A percentile compares a stretch with the other conserved stretches of the same genome.
These are phyloP conservation scores for Carex pumila DNA, from an alignment of 176 grass and related monocot genomes.

Conservation along the genomic window DNA sequence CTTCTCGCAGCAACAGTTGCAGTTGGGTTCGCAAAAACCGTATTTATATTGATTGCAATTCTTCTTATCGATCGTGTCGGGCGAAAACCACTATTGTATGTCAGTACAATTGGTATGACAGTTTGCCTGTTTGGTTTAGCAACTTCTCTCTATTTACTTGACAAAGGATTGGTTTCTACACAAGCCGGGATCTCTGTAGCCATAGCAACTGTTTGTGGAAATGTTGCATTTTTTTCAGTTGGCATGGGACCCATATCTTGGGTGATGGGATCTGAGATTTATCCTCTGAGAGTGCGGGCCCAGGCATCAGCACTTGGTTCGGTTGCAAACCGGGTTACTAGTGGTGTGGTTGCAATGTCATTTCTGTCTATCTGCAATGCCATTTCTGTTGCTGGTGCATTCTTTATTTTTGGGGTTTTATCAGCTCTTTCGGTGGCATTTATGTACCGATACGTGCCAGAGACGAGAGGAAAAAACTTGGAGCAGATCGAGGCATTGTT, in stretches of 20 bases:
- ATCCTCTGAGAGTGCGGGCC: slow-evolving; percentile 42
- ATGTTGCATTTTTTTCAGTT: slow-evolving; percentile 70
- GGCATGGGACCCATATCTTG: slow-evolving; percentile 54
- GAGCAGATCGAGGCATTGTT: slow-evolving; percentile 57
- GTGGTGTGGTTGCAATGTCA: slow-evolving; percentile 59
- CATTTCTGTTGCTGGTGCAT: slow-evolving; percentile 34
- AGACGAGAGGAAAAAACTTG: slow-evolving; percentile 51
- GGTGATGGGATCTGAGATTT: slow-evolving; percentile 62
- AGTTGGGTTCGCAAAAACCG: slow-evolving; percentile 52
- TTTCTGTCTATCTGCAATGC: slow-evolving; percentile 47
- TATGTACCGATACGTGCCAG: slow-evolving; percentile 39
- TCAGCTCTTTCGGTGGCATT: slow-evolving; percentile 45
- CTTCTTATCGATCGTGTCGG: slow-evolving; percentile 52
- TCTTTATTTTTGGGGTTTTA: slow-evolving; percentile 43
- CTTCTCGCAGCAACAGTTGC: slow-evolving; percentile 56
- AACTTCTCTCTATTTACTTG: slow-evolving; percentile 30
- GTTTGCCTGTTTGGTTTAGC: slow-evolving; percentile 34
- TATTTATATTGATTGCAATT: slow-evolving; percentile 57
- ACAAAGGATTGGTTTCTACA: slow-evolving; percentile 27
- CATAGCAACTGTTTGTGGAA: slow-evolving; percentile 42
- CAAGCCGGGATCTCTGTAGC: slow-evolving; percentile 22
- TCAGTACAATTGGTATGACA: slow-evolving; percentile 61
- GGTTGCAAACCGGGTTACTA: slow-evolving; percentile 44
- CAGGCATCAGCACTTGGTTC: slow-evolving; percentile 51
- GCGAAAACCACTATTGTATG: slow-evolving; percentile 46